phyloP scores from a whole-genome alignment of 2,329 filamentous ascomycete genomes.

The Mariannaea sp. region DNA sequence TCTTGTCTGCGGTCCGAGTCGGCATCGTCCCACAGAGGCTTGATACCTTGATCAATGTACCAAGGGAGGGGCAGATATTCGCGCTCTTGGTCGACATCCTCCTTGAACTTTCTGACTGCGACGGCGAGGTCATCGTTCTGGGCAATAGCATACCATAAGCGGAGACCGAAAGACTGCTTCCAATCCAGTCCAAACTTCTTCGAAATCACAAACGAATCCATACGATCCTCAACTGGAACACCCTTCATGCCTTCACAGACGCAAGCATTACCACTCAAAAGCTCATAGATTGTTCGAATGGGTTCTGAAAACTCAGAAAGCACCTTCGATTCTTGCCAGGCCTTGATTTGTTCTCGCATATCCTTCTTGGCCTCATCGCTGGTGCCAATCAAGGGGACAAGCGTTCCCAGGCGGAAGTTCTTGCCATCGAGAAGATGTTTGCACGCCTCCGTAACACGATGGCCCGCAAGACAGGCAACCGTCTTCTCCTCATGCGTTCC shows the following conservation, averaged over 20 bases:
- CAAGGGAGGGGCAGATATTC: slow-evolving; percentile 76
- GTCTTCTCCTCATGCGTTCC: slow-evolving; percentile 79
- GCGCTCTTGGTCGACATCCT: slow-evolving; percentile 71
- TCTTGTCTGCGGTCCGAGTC: slow-evolving; percentile 69
- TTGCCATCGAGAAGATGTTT: slow-evolving; percentile 74
- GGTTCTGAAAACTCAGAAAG: slow-evolving; percentile 86
- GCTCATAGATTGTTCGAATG: slow-evolving; percentile 85
- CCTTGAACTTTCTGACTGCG: slow-evolving; percentile 74
- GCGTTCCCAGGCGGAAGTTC: slow-evolving; percentile 81
- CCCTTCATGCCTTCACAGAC: slow-evolving; percentile 77
- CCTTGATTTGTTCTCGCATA: slow-evolving; percentile 78
- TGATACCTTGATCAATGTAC: slow-evolving; percentile 65
- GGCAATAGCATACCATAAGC: slow-evolving; percentile 84
- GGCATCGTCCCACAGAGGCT: slow-evolving; percentile 64
- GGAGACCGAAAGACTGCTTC: slow-evolving; percentile 89
- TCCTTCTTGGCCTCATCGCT: slow-evolving; percentile 72
- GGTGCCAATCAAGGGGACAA: slow-evolving; percentile 81
- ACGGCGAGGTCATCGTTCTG: slow-evolving; percentile 70
- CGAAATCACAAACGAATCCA: slow-evolving; percentile 79
- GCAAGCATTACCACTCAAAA: slow-evolving; percentile 86
- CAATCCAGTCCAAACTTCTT: slow-evolving; percentile 86
- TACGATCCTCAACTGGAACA: slow-evolving; percentile 77
- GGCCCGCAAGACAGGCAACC: slow-evolving; percentile 76
- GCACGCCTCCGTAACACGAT: slow-evolving; percentile 83
- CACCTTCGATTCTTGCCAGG: slow-evolving; percentile 82